Conservation (phyloP, 2,329 filamentous ascomycete genomes). For the Balansia obtecta region DNA sequence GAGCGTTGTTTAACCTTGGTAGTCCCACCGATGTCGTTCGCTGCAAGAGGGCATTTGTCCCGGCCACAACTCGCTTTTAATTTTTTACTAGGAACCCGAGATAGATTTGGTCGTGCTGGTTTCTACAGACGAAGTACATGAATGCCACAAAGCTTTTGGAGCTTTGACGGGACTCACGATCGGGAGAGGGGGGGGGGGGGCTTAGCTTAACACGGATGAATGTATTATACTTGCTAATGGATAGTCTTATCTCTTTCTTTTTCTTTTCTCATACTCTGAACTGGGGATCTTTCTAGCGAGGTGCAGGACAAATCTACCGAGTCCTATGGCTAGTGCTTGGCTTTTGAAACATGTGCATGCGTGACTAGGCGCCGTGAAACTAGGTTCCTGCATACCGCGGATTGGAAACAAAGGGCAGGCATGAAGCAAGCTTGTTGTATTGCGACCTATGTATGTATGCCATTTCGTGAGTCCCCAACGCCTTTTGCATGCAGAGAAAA, state of each 20-base stretch:
- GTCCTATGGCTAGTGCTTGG: not conserved
- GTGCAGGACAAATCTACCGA: not conserved
- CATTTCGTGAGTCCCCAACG: no score
- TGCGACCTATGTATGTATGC: no score
- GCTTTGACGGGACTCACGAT: not conserved
- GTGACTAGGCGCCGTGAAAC: not conserved
- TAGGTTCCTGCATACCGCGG: no score
- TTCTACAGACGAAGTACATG: not conserved
- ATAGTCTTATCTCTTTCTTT: not conserved
- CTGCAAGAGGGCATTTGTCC: not conserved
- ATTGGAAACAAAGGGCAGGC: no score
- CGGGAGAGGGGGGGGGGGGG: no score
- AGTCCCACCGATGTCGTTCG: not conserved
- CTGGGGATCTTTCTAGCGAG: not conserved
- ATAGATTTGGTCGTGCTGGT: not conserved
- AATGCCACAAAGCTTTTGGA: not conserved
- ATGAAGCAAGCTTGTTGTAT: no score
- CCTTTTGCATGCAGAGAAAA: no score
- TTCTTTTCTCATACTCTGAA: not conserved
- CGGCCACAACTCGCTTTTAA: not conserved
- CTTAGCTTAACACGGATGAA: not conserved
- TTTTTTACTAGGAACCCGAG: not conserved
- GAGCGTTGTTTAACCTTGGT: not conserved
- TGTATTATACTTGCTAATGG: not conserved
- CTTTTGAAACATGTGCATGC: not conserved